Evolutionary conservation across 2,329 filamentous ascomycete genomes (phyloP), one percentile per base, ranked within the genome.

Genomic region (Fusarium sp.): DNA sequence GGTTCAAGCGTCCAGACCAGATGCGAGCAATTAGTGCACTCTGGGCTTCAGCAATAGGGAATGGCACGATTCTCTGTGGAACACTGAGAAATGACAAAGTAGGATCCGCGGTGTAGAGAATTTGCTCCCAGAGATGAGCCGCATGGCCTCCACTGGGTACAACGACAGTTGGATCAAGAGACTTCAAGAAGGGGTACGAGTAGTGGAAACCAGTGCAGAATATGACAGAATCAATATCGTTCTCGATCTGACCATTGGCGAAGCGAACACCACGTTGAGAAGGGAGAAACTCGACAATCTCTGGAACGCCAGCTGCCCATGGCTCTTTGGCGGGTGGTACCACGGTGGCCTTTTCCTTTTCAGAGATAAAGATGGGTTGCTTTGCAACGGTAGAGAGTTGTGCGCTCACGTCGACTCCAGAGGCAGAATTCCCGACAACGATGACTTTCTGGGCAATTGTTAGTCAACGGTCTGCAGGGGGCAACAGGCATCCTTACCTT

Each of bases 131-230:
- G 2, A 92, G 83, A 72, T 93, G 93, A 77, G 92, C 91, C 1
- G 91, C 89, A 55, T 89, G 85, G 51, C 85, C 85, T 5, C 93
- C 93, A 50, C 89, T 87, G 0, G 86, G 88, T 34, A 92, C 85
- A 34, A 92, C 85, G 9, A 92, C 78, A 1, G 86, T 81, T 1
- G 90, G 79, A 3, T 74, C 50, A 14, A 87, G 75, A 6, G 80
- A 78, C 30, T 81, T 77, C 11, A 91, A 77, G 77, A 97, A 97
- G 0, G 94, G 94, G 62, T 92, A 93, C 2, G 91, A 90, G 83
- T 94, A 97, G 69, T 96, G 89, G 79, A 96, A 98, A 1, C 95
- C 95, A 0, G 95, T 98, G 80, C 93, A 94, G 81, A 95, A 98
- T 22, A 98, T 79, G 17, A 97, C 84, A 1, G 89, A 87, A 77